Evolutionary conservation across 2,329 filamentous ascomycete genomes (phyloP).

Genomic region (Cryphonectria naterciae): DNA sequence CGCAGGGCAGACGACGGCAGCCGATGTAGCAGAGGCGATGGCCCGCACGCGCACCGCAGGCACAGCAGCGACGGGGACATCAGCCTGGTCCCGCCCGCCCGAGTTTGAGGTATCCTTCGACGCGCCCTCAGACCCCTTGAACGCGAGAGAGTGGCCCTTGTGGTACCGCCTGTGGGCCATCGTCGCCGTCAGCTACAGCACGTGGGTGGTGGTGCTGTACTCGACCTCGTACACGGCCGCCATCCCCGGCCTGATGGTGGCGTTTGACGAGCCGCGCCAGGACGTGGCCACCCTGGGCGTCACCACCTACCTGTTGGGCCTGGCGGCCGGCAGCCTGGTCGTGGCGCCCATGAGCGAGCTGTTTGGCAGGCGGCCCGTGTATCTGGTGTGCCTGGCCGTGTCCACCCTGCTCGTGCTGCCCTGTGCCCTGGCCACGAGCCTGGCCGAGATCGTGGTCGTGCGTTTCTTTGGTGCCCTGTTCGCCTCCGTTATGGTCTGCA

Average conservation of each 20-base stretch:
- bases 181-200: conserved; percentile 47
- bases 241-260: conserved; percentile 66
- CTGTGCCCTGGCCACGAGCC: conserved; percentile 65
- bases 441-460: conserved; percentile 66
- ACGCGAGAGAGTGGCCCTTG: conserved; percentile 71
- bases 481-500: conserved; percentile 77
- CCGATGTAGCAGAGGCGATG: conserved; percentile 38
- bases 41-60: conserved; percentile 41
- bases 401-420: conserved; percentile 73
- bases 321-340: conserved; percentile 71
- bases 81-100: conserved; percentile 46
- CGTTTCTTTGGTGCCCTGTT: conserved; percentile 65
- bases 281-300: conserved; percentile 70
- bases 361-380: conserved; percentile 67
- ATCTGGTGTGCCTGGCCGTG: conserved; percentile 62
- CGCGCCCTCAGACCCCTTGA: conserved; percentile 54
- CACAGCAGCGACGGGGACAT: conserved; percentile 42
- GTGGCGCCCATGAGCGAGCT: conserved; percentile 73
- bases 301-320: conserved; percentile 73
- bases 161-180: conserved; percentile 46
- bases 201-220: conserved; percentile 63
- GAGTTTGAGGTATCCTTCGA: conserved; percentile 73
- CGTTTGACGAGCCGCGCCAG: conserved; percentile 59
- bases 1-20: neutral
- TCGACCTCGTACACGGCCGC: conserved; percentile 76